Evolutionary conservation across 345 rosid genomes (phyloP).

Genomic region (Iberis pinnata): DNA sequence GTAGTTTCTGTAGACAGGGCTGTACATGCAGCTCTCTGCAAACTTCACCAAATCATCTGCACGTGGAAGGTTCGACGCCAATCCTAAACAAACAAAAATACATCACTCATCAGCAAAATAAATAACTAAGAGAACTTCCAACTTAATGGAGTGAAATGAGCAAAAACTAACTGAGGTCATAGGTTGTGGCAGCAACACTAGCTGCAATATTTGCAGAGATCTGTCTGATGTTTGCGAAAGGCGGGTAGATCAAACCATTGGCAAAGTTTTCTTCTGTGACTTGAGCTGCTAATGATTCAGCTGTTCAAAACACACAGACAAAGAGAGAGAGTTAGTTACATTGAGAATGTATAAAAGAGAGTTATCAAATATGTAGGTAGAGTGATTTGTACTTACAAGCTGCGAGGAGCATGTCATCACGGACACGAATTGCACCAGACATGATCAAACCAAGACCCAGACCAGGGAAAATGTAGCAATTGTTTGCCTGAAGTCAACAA

Average conservation of each 20-base stretch:
- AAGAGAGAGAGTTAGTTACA: neutral
- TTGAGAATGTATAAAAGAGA: neutral
- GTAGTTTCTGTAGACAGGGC: slow-evolving; percentile 69
- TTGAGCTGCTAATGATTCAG: slow-evolving; percentile 87
- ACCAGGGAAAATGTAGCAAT: slow-evolving; percentile 95
- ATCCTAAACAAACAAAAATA: slow-evolving; percentile 33
- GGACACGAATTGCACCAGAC: slow-evolving; percentile 86
- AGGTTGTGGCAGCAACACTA: slow-evolving; percentile 79
- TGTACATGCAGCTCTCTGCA: slow-evolving; percentile 97
- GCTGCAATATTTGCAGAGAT: slow-evolving; percentile 92
- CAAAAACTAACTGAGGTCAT: slow-evolving; percentile 69
- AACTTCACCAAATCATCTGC: slow-evolving; percentile 67
- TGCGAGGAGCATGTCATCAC: slow-evolving; percentile 93
- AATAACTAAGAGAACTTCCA: neutral
- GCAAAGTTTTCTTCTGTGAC: slow-evolving; percentile 55
- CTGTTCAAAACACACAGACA: slow-evolving; percentile 32
- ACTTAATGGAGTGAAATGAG: neutral
- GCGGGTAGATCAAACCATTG: slow-evolving; percentile 87
- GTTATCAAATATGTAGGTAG: neutral
- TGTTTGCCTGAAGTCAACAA: slow-evolving; percentile 71
- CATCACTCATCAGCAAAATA: neutral
- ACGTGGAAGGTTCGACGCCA: slow-evolving; percentile 86
- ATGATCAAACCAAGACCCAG: slow-evolving; percentile 92
- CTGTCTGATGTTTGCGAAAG: slow-evolving; percentile 77
- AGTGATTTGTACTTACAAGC: slow-evolving; percentile 61